Evolutionary conservation across 257 asterid species (phyloP), one percentile per base, ranked within the genome.

Genomic region (Jaltomata sinuosa): DNA sequence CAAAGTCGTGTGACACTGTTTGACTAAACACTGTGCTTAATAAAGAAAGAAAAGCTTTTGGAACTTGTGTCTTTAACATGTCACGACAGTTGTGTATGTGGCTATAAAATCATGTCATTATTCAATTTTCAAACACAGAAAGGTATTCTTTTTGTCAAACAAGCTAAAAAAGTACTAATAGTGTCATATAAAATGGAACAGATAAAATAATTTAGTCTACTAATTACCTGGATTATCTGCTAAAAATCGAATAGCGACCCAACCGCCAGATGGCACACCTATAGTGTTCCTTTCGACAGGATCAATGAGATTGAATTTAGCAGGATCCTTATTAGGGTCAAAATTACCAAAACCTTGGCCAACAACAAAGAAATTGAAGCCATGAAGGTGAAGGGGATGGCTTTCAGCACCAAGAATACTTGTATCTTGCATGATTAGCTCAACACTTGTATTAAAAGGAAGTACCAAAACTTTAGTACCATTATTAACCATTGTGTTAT

Each of bases 201-300:
- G 2, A 6, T 0, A 29, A 15, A 65, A 7, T 31, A 27, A 2
- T 16, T 50, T 79, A 52, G 3, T 54, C 22, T 3, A 45, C 80
- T 16, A 74, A n/a, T n/a, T n/a, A 86, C 89, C 88, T 88, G 88
- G 89, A 86, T 88, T 88, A 53, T 88, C 84, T 0, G 84, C 89
- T 8, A 53, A 64, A 83, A 88, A 82, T 12, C 88, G 86, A 74
- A 88, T 82, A 8, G 88, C 88, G 2, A 84, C 74, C 91, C 91
- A 88, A 4, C 91, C 87, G 1, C 88, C 85, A 18, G 87, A 68
- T 15, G 87, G 87, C 69, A 88, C 87, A n/a, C 80, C 85, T 3
- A 86, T 83, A 47, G 90, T 88, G 77, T 88, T 88, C 57, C 90
- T 86, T 84, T 86, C 89, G 19, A 72, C 86, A 5, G 87, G 90